phyloP scores from a whole-genome alignment of 2,329 filamentous ascomycete genomes.

The Proliferodiscus dingleyae region DNA sequence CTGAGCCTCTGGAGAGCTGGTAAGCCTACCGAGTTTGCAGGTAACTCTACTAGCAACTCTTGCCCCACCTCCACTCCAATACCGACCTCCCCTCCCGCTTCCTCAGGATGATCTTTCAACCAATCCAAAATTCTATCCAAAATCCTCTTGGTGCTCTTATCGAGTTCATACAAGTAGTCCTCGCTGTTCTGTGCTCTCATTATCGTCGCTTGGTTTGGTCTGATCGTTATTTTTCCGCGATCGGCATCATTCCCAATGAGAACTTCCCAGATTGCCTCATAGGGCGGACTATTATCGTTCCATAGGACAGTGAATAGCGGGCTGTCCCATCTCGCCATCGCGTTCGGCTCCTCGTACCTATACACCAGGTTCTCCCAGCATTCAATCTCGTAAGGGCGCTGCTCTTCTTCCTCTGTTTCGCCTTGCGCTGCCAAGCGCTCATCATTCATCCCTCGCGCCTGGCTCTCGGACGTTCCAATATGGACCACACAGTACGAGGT shows the following conservation, averaged over 20 bases:
- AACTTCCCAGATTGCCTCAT: conserved; percentile 69
- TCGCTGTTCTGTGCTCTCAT: conserved; percentile 57
- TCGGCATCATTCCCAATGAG: conserved; percentile 55
- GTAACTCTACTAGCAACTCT: conserved; percentile 58
- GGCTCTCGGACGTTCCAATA: conserved; percentile 52
- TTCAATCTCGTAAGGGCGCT: conserved; percentile 24
- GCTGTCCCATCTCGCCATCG: conserved; percentile 79
- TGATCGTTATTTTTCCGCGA: conserved; percentile 57
- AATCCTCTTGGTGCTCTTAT: conserved; percentile 73
- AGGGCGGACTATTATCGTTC: conserved; percentile 66
- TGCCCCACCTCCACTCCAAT: conserved; percentile 32
- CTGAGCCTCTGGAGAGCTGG: conserved; percentile 74
- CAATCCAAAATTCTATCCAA: conserved; percentile 65
- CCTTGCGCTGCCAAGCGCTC: conserved; percentile 41
- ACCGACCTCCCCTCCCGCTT: conserved; percentile 53
- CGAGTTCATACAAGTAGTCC: conserved; percentile 76
- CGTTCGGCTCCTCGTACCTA: conserved; percentile 80
- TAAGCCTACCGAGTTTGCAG: conserved; percentile 59
- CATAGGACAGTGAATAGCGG: conserved; percentile 75
- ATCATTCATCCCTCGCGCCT: conserved; percentile 55
- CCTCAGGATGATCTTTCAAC: conserved; percentile 58
- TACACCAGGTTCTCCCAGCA: conserved; percentile 43
- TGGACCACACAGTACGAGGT: conserved; percentile 73
- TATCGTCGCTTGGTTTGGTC: conserved; percentile 72
- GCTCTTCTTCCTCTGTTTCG: conserved; percentile 31